A percentile compares a stretch with the other conserved stretches of the same genome.
phyloP scores from a whole-genome alignment of 805 yeast genomes.

The Pichia nanzhaoensis region DNA sequence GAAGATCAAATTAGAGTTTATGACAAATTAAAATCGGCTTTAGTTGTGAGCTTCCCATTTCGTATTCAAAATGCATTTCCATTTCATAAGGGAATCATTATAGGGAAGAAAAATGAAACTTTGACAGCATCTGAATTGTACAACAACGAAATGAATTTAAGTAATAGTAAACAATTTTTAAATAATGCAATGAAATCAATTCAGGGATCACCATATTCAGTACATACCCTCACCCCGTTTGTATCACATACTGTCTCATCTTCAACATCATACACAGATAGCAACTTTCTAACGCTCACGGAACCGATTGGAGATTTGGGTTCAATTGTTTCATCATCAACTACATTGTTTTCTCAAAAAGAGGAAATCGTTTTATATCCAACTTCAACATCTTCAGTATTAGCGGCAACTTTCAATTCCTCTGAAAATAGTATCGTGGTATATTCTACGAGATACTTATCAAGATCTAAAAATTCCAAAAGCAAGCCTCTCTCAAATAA shows the following conservation, averaged over 20 bases:
- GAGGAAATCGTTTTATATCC: conserved; percentile 59
- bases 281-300: conserved; percentile 53
- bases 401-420: conserved; percentile 53
- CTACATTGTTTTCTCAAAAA: conserved; percentile 50
- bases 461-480: conserved; percentile 17
- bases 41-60: conserved; percentile 65
- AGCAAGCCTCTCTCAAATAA: conserved; percentile 12
- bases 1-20: conserved; percentile 57
- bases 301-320: conserved; percentile 77
- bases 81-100: conserved; percentile 59
- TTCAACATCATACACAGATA: conserved; percentile 15
- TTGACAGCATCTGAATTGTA: background rate
- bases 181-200: background rate
- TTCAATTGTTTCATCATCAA: conserved; percentile 61
- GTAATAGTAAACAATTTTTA: background rate
- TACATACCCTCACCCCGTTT: background rate
- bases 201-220: conserved; percentile 3
- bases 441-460: conserved; percentile 48
- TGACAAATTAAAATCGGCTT: conserved; percentile 50
- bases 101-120: conserved; percentile 23
- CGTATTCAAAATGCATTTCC: conserved; percentile 52
- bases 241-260: background rate
- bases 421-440: conserved; percentile 39
- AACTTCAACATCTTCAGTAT: conserved; percentile 29
- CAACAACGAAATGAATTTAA: background rate